Conservation (phyloP, 2,329 filamentous ascomycete genomes). For the Alternaria infectoria region DNA sequence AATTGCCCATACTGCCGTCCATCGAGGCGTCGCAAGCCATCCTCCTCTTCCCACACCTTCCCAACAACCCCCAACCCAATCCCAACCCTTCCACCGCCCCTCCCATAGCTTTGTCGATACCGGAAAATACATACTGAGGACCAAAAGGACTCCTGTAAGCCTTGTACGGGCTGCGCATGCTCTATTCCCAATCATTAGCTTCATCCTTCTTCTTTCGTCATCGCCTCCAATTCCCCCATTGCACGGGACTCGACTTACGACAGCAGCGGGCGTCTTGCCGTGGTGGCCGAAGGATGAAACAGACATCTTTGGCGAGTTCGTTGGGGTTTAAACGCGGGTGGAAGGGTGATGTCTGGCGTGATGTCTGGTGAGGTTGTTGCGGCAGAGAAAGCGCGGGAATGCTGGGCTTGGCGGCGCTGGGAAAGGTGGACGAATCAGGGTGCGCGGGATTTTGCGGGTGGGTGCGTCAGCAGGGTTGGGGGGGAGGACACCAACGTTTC, state of each 20-base stretch:
- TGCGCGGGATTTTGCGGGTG: conserved; percentile 30
- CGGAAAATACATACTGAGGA: conserved; percentile 58
- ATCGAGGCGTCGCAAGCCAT: neutral
- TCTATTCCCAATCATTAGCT: conserved; percentile 30
- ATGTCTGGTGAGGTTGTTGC: conserved; percentile 19
- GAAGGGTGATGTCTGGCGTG: conserved; percentile 7
- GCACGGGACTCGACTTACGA: conserved; percentile 25
- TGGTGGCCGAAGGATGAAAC: conserved; percentile 23
- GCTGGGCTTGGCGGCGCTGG: conserved; percentile 14
- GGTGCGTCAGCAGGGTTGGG: conserved; percentile 10
- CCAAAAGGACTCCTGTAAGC: conserved; percentile 64
- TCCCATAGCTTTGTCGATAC: conserved; percentile 2
- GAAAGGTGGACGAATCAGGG: conserved; percentile 20
- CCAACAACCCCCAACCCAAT: neutral
- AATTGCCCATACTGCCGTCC: neutral
- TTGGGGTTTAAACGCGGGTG: conserved; percentile 11
- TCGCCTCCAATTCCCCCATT: conserved; percentile 7
- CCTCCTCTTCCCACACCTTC: neutral
- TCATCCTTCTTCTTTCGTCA: conserved; percentile 5
- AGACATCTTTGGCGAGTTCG: conserved; percentile 24
- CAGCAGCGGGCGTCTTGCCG: conserved; percentile 37
- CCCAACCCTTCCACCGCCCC: neutral
- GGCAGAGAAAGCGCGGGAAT: conserved; percentile 6
- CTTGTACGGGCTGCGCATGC: conserved; percentile 50
- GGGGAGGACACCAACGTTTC: neutral